Conservation (phyloP, 179 eudicot species). For the Silene coronaria region DNA sequence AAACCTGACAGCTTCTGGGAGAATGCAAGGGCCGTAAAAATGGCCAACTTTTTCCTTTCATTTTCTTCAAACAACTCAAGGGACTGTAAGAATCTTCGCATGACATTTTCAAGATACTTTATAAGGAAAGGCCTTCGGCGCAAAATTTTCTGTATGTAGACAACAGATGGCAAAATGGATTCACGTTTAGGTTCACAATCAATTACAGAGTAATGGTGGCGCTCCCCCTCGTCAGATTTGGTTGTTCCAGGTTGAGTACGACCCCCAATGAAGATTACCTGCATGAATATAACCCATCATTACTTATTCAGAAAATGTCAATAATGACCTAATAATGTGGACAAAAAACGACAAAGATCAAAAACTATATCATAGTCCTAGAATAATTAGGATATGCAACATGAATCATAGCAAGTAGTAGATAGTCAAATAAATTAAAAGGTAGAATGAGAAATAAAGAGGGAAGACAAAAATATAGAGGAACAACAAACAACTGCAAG, state of each 20-base stretch:
- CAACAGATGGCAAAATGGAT: slow-evolving; percentile 72
- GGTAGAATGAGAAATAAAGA: background rate
- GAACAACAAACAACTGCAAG: too few relatives aligned
- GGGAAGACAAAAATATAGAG: too few relatives aligned
- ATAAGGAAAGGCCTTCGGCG: slow-evolving; percentile 91
- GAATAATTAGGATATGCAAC: background rate
- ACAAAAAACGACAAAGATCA: background rate
- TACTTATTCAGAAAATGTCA: background rate
- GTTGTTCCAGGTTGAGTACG: slow-evolving; percentile 98
- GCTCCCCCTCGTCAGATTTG: slow-evolving; percentile 97
- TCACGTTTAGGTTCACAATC: slow-evolving; percentile 88
- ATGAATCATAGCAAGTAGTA: background rate
- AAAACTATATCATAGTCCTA: background rate
- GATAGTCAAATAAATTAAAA: background rate
- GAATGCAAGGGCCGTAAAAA: slow-evolving; percentile 94
- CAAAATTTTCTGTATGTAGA: slow-evolving; percentile 82
- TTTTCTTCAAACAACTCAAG: slow-evolving; percentile 91
- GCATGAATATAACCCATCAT: slow-evolving; percentile 7
- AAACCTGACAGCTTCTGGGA: slow-evolving; percentile 97
- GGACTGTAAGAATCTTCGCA: slow-evolving; percentile 88
- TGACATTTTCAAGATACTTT: slow-evolving; percentile 96
- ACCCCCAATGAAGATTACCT: slow-evolving; percentile 90
- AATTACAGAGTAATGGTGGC: slow-evolving; percentile 75
- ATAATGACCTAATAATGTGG: background rate
- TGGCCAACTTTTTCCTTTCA: slow-evolving; percentile 87